phyloP scores from a whole-genome alignment of 345 rosid genomes.

The Eucalyptus curtisii region DNA sequence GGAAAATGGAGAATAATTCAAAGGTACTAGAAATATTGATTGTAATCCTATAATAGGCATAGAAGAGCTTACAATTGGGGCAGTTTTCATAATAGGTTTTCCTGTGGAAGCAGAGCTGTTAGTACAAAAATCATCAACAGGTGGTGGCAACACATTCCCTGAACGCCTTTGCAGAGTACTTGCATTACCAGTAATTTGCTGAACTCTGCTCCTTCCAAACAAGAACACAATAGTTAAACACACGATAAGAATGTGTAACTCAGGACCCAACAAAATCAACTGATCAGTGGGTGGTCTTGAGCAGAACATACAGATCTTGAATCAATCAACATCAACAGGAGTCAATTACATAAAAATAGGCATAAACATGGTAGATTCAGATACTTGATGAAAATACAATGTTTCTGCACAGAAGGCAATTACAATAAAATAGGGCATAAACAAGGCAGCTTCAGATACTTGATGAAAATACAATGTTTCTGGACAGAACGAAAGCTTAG shows the following conservation, averaged over 20 bases:
- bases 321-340: not conserved
- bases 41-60: not conserved
- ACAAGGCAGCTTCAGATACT: not conserved
- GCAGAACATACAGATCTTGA: not conserved
- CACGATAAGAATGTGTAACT: not conserved
- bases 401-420: not conserved
- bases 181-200: conserved; percentile 61
- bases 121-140: conserved; percentile 33
- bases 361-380: not conserved
- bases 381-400: not conserved
- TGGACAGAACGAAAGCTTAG: not conserved
- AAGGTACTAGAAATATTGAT: not conserved
- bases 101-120: conserved; percentile 28
- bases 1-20: not conserved
- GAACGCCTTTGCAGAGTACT: conserved; percentile 37
- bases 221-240: not conserved
- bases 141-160: conserved; percentile 71
- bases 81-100: conserved; percentile 37
- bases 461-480: not conserved
- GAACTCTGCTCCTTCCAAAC: conserved; percentile 58
- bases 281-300: not conserved
- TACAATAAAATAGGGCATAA: too few species aligned
- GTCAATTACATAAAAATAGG: not conserved
- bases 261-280: not conserved
- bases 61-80: conserved; percentile 38